Percentiles rank a stretch among this genome's conserved stretches.
phyloP scores from a whole-genome alignment of 2,329 filamentous ascomycete species.

The Ophiocordyceps sinensis region DNA sequence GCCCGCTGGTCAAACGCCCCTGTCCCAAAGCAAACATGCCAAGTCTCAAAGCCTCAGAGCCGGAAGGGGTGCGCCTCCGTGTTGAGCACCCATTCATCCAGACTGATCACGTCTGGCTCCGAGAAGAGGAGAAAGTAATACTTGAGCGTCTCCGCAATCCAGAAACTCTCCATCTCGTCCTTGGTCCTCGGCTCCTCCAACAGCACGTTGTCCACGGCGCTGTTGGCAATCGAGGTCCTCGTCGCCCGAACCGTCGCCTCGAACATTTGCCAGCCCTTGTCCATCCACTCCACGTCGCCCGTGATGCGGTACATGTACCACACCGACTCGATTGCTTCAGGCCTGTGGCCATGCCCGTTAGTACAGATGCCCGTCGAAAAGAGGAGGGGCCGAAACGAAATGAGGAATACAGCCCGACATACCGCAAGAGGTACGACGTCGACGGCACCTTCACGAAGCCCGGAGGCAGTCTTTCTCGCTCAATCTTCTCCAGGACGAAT shows the following conservation, averaged over 20 bases:
- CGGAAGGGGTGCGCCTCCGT: constrained; percentile 47
- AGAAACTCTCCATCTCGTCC: constrained; percentile 77
- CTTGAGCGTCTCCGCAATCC: constrained; percentile 82
- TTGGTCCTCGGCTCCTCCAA: constrained; percentile 22
- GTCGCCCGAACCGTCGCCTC: constrained; percentile 53
- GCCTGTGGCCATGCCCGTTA: constrained; percentile 28
- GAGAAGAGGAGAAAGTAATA: constrained; percentile 80
- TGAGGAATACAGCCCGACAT: constrained; percentile 11
- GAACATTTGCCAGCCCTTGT: constrained; percentile 82
- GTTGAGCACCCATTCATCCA: constrained; percentile 56
- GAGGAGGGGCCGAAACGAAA: constrained; percentile 13
- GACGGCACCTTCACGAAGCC: constrained; percentile 34
- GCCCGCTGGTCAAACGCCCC: too few relatives aligned
- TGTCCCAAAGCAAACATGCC: too few relatives aligned
- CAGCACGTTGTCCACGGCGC: constrained; percentile 53
- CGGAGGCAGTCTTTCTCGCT: constrained; percentile 28
- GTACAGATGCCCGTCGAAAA: neutral
- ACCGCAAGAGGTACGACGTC: constrained; percentile 48
- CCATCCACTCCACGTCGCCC: constrained; percentile 58
- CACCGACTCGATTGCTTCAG: constrained; percentile 76
- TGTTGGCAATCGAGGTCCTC: constrained; percentile 50
- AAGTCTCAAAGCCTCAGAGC: too few relatives aligned
- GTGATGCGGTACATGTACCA: constrained; percentile 89
- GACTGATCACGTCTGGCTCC: constrained; percentile 46
- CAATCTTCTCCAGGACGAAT: constrained; percentile 31